Percentiles rank a stretch among this genome's conserved stretches.
Conservation (phyloP, 345 rosid genomes). For the Rhodomyrtus tomentosa region DNA sequence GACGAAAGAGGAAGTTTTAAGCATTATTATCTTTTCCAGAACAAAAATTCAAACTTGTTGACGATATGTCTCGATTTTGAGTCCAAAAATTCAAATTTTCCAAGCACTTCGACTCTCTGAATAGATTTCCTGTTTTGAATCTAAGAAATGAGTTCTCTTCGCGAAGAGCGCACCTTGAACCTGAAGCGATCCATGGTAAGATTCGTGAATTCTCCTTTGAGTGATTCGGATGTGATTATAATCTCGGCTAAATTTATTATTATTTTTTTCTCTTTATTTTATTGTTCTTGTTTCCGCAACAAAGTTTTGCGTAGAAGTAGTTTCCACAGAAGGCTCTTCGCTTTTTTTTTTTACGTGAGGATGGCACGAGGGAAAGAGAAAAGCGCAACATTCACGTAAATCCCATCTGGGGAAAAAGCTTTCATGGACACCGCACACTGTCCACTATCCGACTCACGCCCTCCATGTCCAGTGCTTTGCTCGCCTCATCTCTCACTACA, state of each 20-base stretch:
- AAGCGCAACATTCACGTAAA: background rate
- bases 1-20: background rate
- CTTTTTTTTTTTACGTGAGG: background rate
- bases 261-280: background rate
- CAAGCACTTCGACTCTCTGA: background rate
- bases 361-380: background rate
- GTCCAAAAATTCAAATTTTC: no score
- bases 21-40: background rate
- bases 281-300: background rate
- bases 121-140: background rate
- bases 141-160: background rate
- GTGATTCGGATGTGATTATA: accelerated
- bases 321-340: no score
- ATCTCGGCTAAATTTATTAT: background rate
- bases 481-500: background rate
- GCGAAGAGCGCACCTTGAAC: background rate
- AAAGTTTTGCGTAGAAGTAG: background rate
- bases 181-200: background rate
- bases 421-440: background rate
- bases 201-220: background rate
- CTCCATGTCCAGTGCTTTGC: background rate
- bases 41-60: background rate
- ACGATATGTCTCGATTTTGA: background rate
- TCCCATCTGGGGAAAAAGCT: background rate
- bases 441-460: background rate